Conservation (phyloP, 768 basidiomycete genomes). For the Rickenella mellea region DNA sequence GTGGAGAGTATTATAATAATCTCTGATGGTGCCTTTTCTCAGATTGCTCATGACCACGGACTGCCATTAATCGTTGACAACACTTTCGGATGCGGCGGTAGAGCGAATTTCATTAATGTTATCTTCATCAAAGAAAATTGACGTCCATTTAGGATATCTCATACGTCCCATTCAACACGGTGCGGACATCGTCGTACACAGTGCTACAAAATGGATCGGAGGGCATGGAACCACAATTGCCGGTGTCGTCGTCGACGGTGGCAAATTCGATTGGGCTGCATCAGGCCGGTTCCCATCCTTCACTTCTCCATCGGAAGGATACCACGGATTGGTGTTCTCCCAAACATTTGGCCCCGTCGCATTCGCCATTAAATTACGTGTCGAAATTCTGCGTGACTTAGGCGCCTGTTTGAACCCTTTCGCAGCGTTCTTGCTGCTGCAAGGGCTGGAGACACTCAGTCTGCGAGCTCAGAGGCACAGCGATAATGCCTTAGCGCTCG, state of each 20-base stretch:
- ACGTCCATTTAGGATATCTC: constrained; percentile 35
- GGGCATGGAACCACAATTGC: constrained; percentile 75
- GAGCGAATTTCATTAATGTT: neutral
- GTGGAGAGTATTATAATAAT: too few relatives aligned
- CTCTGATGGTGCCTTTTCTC: neutral
- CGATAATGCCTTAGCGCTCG: constrained; percentile 61
- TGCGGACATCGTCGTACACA: constrained; percentile 72
- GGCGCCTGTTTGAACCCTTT: constrained; percentile 64
- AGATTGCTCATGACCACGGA: constrained; percentile 62
- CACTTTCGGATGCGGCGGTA: constrained; percentile 65
- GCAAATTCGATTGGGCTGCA: constrained; percentile 68
- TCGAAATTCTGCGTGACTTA: constrained; percentile 55
- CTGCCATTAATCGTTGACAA: constrained; percentile 80
- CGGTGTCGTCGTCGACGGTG: constrained; percentile 66
- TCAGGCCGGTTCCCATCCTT: constrained; percentile 68
- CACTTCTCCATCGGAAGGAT: constrained; percentile 66
- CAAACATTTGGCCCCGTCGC: constrained; percentile 59
- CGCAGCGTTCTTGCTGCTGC: constrained; percentile 64
- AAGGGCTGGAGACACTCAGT: constrained; percentile 71
- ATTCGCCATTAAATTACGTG: constrained; percentile 57
- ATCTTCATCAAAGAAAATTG: neutral
- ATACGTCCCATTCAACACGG: constrained; percentile 63
- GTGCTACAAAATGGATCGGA: constrained; percentile 80
- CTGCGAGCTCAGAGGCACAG: constrained; percentile 63
- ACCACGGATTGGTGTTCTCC: constrained; percentile 60